These are phyloP conservation scores for Penicillium mononematosum DNA, from an alignment of 495 filamentous ascomycete species.

Conservation along the genomic window DNA sequence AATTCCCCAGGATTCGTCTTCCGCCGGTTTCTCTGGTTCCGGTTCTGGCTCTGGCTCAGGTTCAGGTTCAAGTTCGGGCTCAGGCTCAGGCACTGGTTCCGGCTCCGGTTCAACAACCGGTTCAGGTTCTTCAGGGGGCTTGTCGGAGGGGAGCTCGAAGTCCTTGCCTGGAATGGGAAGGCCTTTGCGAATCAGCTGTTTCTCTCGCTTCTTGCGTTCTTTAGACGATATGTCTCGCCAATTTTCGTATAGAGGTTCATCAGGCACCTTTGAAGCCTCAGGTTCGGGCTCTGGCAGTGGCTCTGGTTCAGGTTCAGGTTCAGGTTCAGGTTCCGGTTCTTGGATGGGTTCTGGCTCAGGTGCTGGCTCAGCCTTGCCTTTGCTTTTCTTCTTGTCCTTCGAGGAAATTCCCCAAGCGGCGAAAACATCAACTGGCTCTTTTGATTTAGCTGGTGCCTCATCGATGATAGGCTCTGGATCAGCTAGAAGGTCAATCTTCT, in stretches of 20 bases:
- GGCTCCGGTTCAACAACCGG: slow-evolving; percentile 16
- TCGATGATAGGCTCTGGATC: slow-evolving; percentile 29
- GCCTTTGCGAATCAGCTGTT: slow-evolving; percentile 33
- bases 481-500: slow-evolving; percentile 33
- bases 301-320: slow-evolving; percentile 30
- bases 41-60: slow-evolving; percentile 21
- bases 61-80: slow-evolving; percentile 21
- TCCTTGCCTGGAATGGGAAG: slow-evolving; percentile 41
- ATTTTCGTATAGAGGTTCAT: slow-evolving; percentile 40
- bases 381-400: slow-evolving; percentile 28
- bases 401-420: slow-evolving; percentile 23
- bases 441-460: slow-evolving; percentile 26
- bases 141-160: slow-evolving; percentile 30
- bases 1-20: slow-evolving; percentile 37
- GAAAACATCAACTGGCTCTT: slow-evolving; percentile 54
- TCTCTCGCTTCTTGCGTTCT: slow-evolving; percentile 44
- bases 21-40: slow-evolving; percentile 26
- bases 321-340: slow-evolving; percentile 28
- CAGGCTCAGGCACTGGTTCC: slow-evolving; percentile 18
- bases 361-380: slow-evolving; percentile 22
- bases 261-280: slow-evolving; percentile 23
- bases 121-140: slow-evolving; percentile 18
- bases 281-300: slow-evolving; percentile 30
- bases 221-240: slow-evolving; percentile 39
- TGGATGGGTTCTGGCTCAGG: slow-evolving; percentile 28